Base-by-base conservation (phyloP, 257 asterid species). In the Solanum chaucha region DNA sequence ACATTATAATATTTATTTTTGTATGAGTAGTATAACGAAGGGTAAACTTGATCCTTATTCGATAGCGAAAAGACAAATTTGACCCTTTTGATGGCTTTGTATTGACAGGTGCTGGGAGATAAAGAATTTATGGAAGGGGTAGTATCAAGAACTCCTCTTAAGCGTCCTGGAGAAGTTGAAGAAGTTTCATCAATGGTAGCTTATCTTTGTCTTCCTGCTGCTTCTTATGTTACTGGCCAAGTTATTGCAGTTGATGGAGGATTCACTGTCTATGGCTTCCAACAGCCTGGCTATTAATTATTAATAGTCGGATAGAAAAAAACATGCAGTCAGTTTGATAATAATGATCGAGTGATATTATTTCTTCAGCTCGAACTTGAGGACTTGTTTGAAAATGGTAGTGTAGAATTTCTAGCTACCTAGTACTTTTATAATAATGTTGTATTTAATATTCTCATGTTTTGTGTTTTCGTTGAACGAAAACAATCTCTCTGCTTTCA, bases 201-300 rank as follows among this genome's bases (percentile, higher is more conserved):
- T 65, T 96, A 89, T 90, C 95, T 96, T 19, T 96, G 98, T 89
- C 98, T 96, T 64, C 98, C 98, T n/a, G 92, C 95, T 81, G 98
- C 98, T 84, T 94, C 98, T 0, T 94, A 94, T 82, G 90, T 94
- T 14, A 94, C 96, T 35, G 98, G 98, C 2, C 96, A 96, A 93
- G 88, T 94, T 61, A 85, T 96, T 6, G 90, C 93, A 30, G 98
- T 96, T 55, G 98, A 96, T 74, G 98, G 98, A 85, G 98, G 98
- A 82, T 80, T 94, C 88, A 91, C 98, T 26, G 96, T 94, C 48
- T 90, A 92, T 86, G 98, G 94, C 19, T 94, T 94, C 36, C 58
- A 77, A 41, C 38, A 44, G n/a, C 64, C 84, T 12, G 64, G 22
- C n/a, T 78, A n/a, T 44, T 24, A 75, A 65, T 24, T 26, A 24